These are phyloP conservation scores for Dioscorea dumetorum DNA, from an alignment of 106 monocot species.

Conservation along the genomic window DNA sequence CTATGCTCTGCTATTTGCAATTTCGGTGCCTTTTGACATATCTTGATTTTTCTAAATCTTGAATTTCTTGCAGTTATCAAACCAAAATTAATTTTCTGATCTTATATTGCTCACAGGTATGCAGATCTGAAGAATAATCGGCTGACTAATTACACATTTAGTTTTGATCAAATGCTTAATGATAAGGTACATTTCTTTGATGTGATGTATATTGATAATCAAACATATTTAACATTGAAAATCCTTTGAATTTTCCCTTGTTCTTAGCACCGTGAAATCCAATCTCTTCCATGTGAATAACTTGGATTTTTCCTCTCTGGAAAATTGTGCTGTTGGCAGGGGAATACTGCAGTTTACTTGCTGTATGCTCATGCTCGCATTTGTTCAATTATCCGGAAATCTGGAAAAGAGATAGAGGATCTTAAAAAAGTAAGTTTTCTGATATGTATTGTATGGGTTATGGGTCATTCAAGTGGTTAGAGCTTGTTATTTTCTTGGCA, in stretches of 20 bases:
- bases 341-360: conserved; percentile 95
- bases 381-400: conserved; percentile 89
- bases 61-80: neutral
- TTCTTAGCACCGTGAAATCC: too few relatives aligned
- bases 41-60: neutral
- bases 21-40: neutral
- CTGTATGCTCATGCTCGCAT: conserved; percentile 98
- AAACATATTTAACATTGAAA: too few relatives aligned
- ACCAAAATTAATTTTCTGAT: neutral
- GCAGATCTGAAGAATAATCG: conserved; percentile 97
- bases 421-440: conserved; percentile 51
- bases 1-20: too few relatives aligned
- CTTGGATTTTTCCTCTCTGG: too few relatives aligned
- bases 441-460: neutral
- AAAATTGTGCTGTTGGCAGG: conserved; percentile 26
- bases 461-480: neutral
- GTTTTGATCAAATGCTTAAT: conserved; percentile 91
- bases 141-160: conserved; percentile 85
- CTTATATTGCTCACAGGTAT: conserved; percentile 39
- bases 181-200: conserved; percentile 53
- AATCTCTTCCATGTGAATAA: too few relatives aligned
- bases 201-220: neutral
- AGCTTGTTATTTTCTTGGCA: neutral
- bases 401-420: conserved; percentile 73
- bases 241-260: too few relatives aligned